Percentiles rank a stretch among this genome's conserved stretches.
phyloP scores from a whole-genome alignment of 1,139 yeast genomes.

The Dujonia santamariae region DNA sequence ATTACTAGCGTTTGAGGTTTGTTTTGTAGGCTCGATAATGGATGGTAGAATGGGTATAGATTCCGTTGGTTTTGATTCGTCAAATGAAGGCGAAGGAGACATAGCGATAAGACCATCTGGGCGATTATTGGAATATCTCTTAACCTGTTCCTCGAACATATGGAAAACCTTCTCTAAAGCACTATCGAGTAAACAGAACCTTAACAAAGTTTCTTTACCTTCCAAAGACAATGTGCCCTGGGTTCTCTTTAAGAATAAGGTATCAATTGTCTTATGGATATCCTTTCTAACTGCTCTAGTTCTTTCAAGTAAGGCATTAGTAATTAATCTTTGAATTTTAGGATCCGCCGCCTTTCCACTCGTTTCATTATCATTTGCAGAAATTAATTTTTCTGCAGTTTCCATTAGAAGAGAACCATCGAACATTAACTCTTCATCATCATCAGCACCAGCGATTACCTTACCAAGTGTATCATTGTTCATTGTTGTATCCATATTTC shows the following conservation, averaged over 20 bases:
- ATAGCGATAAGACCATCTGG: slow-evolving; percentile 3
- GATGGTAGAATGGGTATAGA: slow-evolving; percentile 5
- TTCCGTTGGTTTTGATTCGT: not conserved
- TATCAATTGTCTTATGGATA: slow-evolving; percentile 41
- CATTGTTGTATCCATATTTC: slow-evolving; percentile 69
- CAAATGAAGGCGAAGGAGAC: slow-evolving; percentile 6
- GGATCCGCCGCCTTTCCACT: slow-evolving; percentile 34
- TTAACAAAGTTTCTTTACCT: slow-evolving; percentile 41
- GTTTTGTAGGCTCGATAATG: too few species aligned
- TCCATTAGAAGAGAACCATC: slow-evolving; percentile 55
- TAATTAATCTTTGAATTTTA: slow-evolving; percentile 37
- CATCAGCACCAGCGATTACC: slow-evolving; percentile 12
- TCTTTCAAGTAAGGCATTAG: slow-evolving; percentile 42
- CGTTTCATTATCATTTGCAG: slow-evolving; percentile 31
- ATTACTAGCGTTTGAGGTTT: too few species aligned
- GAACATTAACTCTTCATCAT: slow-evolving; percentile 43
- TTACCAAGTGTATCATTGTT: slow-evolving; percentile 22
- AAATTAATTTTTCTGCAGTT: slow-evolving; percentile 60
- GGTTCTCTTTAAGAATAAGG: slow-evolving; percentile 34
- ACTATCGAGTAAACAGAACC: slow-evolving; percentile 44
- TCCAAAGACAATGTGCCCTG: slow-evolving; percentile 38
- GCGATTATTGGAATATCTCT: slow-evolving; percentile 9
- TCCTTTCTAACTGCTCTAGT: slow-evolving; percentile 40
- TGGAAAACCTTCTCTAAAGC: slow-evolving; percentile 42
- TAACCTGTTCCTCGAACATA: slow-evolving; percentile 43